A percentile compares a stretch with the other conserved stretches of the same genome.
These are phyloP conservation scores for Solanum commersonii DNA, from an alignment of 257 asterid genomes.

Conservation along the genomic window DNA sequence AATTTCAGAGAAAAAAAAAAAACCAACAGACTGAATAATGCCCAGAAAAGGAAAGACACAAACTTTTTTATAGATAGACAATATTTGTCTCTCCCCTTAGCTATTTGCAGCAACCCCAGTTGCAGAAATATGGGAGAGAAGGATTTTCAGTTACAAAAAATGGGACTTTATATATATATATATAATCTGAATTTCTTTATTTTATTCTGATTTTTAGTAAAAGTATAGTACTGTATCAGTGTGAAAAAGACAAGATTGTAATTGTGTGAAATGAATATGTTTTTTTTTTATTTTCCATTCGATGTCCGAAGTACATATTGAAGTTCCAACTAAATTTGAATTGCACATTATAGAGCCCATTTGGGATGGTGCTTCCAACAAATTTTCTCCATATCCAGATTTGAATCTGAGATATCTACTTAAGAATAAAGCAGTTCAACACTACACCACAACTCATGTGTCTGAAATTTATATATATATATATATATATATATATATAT, in stretches of 20 bases:
- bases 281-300: neutral
- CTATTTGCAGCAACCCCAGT: neutral
- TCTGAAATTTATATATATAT: too few relatives aligned
- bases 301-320: rapidly evolving
- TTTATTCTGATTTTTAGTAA: neutral
- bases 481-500: too few relatives aligned
- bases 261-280: neutral
- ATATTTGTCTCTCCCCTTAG: neutral
- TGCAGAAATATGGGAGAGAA: conserved; percentile 2
- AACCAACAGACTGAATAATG: neutral
- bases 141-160: neutral
- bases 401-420: rapidly evolving
- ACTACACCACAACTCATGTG: too few relatives aligned
- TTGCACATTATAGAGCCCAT: rapidly evolving
- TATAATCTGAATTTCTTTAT: neutral
- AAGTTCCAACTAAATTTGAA: rapidly evolving
- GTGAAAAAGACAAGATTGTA: neutral
- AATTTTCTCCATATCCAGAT: too few relatives aligned
- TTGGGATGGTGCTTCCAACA: rapidly evolving
- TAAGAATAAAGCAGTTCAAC: too few relatives aligned
- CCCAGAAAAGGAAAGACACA: neutral
- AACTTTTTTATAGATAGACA: neutral
- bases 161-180: neutral
- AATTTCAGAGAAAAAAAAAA: neutral
- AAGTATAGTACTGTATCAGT: neutral